Percentiles rank a stretch among this genome's conserved stretches.
Conservation (phyloP, 2,329 filamentous ascomycete genomes). For the Colletotrichum tanaceti region DNA sequence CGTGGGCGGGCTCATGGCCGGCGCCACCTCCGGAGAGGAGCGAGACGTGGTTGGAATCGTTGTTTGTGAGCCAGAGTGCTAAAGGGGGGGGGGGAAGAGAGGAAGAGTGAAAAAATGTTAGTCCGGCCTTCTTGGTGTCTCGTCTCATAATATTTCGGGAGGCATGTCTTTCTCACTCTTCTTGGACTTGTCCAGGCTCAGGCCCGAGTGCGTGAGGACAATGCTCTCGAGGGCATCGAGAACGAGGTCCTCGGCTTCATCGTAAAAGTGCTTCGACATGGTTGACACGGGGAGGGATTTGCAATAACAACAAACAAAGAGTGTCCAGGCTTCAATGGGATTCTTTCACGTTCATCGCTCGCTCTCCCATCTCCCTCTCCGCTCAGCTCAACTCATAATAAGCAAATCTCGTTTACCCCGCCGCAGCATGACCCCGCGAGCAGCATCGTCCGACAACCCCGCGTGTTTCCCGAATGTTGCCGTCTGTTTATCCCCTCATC, state of each 20-base stretch:
- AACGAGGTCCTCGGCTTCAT: conserved; percentile 36
- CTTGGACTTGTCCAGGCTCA: conserved; percentile 63
- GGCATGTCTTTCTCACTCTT: conserved; percentile 45
- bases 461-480: conserved; percentile 7
- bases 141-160: too few species aligned
- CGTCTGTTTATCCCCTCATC: too few species aligned
- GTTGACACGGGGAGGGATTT: background rate
- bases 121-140: too few species aligned
- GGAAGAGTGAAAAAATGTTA: too few species aligned
- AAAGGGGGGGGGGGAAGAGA: too few species aligned
- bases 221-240: conserved; percentile 36
- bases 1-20: conserved; percentile 74
- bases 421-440: background rate
- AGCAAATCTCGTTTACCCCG: background rate
- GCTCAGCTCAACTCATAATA: conserved; percentile 8
- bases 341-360: background rate
- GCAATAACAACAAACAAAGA: background rate
- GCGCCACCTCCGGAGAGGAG: conserved; percentile 66
- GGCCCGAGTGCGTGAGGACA: conserved; percentile 57
- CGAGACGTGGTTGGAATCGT: conserved; percentile 53
- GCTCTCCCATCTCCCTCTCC: background rate
- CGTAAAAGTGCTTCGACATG: conserved; percentile 35
- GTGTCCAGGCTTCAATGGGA: background rate
- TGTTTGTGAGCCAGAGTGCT: conserved; percentile 34
- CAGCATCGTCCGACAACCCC: conserved; percentile 19